Evolutionary conservation across 2,329 filamentous ascomycete genomes (phyloP).

Genomic region (Seiridium cupressi): DNA sequence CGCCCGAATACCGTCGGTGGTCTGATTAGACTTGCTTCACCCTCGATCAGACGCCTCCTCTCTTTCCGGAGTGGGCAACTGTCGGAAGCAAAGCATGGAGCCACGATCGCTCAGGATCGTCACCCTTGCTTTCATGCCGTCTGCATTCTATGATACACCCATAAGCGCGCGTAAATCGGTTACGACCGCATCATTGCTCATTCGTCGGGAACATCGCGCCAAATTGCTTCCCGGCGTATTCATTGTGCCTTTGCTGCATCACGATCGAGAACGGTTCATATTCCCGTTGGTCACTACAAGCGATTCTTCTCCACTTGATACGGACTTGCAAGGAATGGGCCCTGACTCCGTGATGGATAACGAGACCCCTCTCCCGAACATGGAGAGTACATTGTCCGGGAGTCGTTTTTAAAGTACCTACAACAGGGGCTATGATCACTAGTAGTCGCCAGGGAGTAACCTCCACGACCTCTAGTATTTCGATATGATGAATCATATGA

Average conservation of each 20-base stretch:
- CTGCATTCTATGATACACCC: background rate
- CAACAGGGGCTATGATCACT: too few species aligned
- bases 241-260: background rate
- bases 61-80: background rate
- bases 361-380: too few species aligned
- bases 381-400: too few species aligned
- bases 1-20: too few species aligned
- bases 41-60: background rate
- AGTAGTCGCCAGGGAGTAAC: too few species aligned
- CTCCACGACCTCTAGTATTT: too few species aligned
- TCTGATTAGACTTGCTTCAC: too few species aligned
- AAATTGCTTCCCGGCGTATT: background rate
- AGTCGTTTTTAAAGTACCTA: too few species aligned
- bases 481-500: too few species aligned
- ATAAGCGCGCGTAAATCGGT: background rate
- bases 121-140: background rate
- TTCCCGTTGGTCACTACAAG: background rate
- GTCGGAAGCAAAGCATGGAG: background rate
- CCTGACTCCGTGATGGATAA: too few species aligned
- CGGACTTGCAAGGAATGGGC: too few species aligned
- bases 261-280: background rate
- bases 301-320: too few species aligned
- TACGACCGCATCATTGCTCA: background rate
- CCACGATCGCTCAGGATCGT: background rate
- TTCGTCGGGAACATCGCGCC: background rate